Conservation (phyloP, 495 filamentous ascomycete genomes). For the Aspergillus nidulans region DNA sequence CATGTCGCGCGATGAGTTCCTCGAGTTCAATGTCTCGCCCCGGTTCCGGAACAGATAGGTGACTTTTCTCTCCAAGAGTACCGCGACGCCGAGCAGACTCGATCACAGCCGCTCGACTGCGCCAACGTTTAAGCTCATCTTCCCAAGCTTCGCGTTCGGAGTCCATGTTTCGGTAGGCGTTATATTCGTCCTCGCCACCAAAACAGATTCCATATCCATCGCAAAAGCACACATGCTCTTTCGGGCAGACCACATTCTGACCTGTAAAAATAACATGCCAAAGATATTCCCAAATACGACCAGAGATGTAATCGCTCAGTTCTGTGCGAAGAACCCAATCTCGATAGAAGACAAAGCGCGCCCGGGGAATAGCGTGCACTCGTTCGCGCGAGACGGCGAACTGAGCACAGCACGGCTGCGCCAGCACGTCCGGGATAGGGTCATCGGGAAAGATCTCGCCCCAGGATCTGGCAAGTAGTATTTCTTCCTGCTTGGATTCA, state of each 20-base stretch:
- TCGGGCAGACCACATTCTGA: constrained; percentile 55
- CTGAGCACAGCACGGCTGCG: constrained; percentile 63
- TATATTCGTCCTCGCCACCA: constrained; percentile 51
- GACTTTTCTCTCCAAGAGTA: constrained; percentile 25
- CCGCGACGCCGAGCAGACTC: constrained; percentile 30
- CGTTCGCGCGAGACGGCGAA: constrained; percentile 57
- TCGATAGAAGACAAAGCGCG: constrained; percentile 58
- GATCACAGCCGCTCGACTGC: constrained; percentile 31
- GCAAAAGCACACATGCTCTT: constrained; percentile 68
- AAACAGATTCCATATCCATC: constrained; percentile 78
- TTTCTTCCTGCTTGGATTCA: constrained; percentile 56
- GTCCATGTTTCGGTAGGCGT: constrained; percentile 41
- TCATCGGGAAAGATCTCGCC: constrained; percentile 53
- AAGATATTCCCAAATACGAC: constrained; percentile 71
- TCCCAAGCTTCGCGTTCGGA: constrained; percentile 38
- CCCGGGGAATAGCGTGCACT: constrained; percentile 52
- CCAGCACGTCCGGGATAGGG: constrained; percentile 49
- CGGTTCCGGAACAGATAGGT: constrained; percentile 34
- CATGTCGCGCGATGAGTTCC: constrained; percentile 24
- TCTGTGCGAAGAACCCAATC: constrained; percentile 65
- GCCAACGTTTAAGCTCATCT: constrained; percentile 46
- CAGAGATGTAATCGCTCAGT: constrained; percentile 61
- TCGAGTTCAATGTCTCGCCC: constrained; percentile 28
- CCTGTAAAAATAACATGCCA: constrained; percentile 70
- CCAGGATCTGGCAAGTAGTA: constrained; percentile 51